Base-by-base conservation (phyloP, 2,329 filamentous ascomycete genomes). In the Fusarium verrucosum region DNA sequence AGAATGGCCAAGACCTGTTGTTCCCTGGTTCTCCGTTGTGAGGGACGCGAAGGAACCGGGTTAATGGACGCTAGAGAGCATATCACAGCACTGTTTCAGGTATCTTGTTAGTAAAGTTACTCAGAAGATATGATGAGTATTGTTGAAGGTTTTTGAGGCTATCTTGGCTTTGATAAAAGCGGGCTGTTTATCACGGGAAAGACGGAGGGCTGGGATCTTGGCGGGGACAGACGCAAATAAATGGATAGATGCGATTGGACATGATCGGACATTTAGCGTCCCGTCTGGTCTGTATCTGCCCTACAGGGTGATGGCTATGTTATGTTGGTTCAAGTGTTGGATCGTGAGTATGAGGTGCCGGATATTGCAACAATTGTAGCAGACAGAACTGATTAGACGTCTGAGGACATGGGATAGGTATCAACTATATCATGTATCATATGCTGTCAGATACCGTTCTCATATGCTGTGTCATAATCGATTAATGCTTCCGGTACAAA, bases 51-150 rank as follows among this genome's bases (percentile, higher is more conserved):
- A 52, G 45, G 49, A 47, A 60, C 58, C 40, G 40, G 36, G 43
- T n/a, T 30, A 25, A 26, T n/a, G 38, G 33, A 51, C 35, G 35
- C 46, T 36, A 51, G n/a, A 62, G 28, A 35, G 37, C 28, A 43
- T 43, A 38, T 44, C 52, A 26, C 20, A 45, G 45, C 35, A n/a
- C 26, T 32, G 52, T 67, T 60, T 66, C 60, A 66, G 60, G 65
- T 68, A 66, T 62, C 26, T 23, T 50, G 17, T 23, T 49, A 30
- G 25, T 30, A 19, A 22, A 44, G 30, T 45, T 49, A 16, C 14
- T 20, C 26, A 51, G 17, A 43, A 25, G 20, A 32, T 16, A 14
- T 8, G 36, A 58, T 47, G 57, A 51, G 30, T 19, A 47, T 65
- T 30, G 32, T 16, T 33, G 11, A 62, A 52, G 25, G 46, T 46